Percentiles rank a stretch among this genome's conserved stretches.
Conservation (phyloP, 2,329 filamentous ascomycete genomes). For the Xylaria arbuscula region DNA sequence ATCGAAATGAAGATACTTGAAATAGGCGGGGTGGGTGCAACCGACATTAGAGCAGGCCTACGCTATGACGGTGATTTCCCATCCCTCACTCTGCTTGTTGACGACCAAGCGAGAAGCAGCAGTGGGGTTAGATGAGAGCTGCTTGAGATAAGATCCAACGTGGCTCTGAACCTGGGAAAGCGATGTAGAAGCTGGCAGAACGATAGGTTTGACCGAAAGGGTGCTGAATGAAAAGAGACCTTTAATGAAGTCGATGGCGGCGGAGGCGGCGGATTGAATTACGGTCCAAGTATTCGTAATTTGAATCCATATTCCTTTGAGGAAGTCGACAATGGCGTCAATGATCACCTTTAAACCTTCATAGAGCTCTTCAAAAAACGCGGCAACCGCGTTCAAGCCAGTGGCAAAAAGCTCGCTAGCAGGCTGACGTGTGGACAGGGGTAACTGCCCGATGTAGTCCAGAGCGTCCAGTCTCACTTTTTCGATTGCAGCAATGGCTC, state of each 20-base stretch:
- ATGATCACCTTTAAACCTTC: neutral
- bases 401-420: neutral
- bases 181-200: neutral
- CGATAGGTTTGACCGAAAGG: neutral
- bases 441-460: neutral
- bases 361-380: slow-evolving; percentile 2
- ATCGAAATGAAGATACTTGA: neutral
- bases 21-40: neutral
- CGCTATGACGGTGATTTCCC: neutral
- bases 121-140: neutral
- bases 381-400: neutral
- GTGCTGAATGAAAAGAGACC: neutral
- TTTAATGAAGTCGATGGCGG: neutral
- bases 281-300: neutral
- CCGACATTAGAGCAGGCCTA: neutral
- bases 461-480: neutral
- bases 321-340: neutral
- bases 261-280: neutral
- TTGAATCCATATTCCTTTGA: neutral
- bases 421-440: neutral
- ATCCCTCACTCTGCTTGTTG: neutral
- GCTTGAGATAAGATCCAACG: slow-evolving; percentile 6
- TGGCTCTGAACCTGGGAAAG: neutral
- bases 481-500: neutral
- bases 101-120: neutral